A percentile compares a stretch with the other conserved stretches of the same genome.
Conservation (phyloP, 352 stramenopile genomes). For the Phytophthora agathidicida region DNA sequence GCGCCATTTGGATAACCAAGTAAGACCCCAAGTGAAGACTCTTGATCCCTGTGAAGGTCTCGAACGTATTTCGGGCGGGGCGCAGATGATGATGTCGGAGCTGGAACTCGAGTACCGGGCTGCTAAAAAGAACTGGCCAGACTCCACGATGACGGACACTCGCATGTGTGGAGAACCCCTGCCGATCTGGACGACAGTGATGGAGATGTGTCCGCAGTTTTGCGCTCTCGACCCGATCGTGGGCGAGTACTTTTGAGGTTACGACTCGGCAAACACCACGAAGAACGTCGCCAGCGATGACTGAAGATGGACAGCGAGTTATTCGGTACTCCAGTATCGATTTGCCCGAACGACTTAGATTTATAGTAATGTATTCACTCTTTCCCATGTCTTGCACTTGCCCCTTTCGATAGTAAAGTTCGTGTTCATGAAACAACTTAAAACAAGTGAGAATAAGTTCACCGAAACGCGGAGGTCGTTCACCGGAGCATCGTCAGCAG, state of each 20-base stretch:
- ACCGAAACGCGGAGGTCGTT: too few species aligned
- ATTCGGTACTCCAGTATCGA: too few species aligned
- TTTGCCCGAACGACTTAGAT: too few species aligned
- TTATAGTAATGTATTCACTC: slow-evolving; percentile 16
- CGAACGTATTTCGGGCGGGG: slow-evolving; percentile 6
- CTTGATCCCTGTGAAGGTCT: slow-evolving; percentile 1
- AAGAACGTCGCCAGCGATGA: too few species aligned
- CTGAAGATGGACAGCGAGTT: too few species aligned
- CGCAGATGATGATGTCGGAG: slow-evolving; percentile 30
- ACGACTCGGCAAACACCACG: not conserved
- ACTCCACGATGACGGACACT: not conserved
- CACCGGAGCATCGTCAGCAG: too few species aligned
- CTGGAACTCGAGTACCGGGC: slow-evolving; percentile 24
- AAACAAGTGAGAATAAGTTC: too few species aligned
- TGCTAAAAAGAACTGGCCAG: slow-evolving; percentile 13
- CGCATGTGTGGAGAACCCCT: slow-evolving; percentile 6
- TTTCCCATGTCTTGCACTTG: too few species aligned
- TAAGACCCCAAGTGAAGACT: slow-evolving; percentile 2
- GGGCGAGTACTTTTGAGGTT: slow-evolving; percentile 11
- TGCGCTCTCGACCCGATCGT: slow-evolving; percentile 18
- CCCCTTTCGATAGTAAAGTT: too few species aligned
- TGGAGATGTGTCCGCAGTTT: slow-evolving; percentile 30
- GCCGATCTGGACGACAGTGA: slow-evolving; percentile 24
- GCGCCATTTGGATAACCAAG: slow-evolving; percentile 18
- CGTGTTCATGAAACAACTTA: too few species aligned